Evolutionary conservation across 1,284 basidiomycete genomes (phyloP), one percentile per base, ranked within the genome.

Genomic region (Malassezia furfur): DNA sequence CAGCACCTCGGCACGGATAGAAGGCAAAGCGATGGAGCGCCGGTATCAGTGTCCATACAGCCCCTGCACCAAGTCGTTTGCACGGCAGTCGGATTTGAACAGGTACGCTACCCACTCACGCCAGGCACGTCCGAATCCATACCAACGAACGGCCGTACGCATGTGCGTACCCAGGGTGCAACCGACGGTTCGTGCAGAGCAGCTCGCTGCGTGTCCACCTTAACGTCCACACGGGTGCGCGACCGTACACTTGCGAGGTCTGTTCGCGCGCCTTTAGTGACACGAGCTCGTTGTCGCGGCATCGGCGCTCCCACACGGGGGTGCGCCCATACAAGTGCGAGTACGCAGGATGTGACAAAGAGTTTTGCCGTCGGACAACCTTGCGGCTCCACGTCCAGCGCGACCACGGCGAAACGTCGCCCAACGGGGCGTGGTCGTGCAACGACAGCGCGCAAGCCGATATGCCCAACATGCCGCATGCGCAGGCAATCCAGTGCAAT

Each of bases 221-320:
- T 50, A 83, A 88, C 39, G 85, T 88, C 8, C 88, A 91, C 68
- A 89, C 88, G 1, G 67, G 69, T 14, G 67, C 90, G 77, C 86
- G 87, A 68, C 88, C 88, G 8, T 87, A 90, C 72, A 81, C 80
- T 49, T 91, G 88, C 55, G 14, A 85, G 81, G 17, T 88, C 84
- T 72, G 71, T 53, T 50, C 52, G 52, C 68, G 70, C 39, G 66
- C 69, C 3, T 72, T 72, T 60, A 76, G 77, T 48, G 81, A 82
- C 64, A 81, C 80, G 0, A 78, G 76, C 54, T 81, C 80, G 1
- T 75, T 82, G 11, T 80, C 81, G 21, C 77, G 81, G n/a, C 81
- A 82, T 61, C 82, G 88, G 54, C 81, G 88, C 61, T 88, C 85
- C 15, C 87, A 91, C 66, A 78, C 70, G 44, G 77, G 79, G 40